Evolutionary conservation across 2,329 filamentous ascomycete species (phyloP).

Genomic region (Daldinia sp.): DNA sequence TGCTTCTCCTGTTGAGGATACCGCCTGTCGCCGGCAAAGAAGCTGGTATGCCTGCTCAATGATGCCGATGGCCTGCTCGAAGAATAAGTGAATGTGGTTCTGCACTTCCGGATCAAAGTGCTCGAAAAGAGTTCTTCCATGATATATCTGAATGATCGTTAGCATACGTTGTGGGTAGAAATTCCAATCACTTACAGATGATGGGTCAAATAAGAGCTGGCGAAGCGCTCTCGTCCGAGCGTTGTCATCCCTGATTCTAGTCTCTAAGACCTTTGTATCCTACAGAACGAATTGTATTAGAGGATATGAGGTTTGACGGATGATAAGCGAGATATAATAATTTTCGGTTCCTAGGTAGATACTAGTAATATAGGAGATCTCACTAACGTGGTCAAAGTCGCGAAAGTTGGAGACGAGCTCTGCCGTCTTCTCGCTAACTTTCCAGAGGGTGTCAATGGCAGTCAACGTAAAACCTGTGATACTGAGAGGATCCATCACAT

Average conservation of each 20-base stretch:
- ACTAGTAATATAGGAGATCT: background rate
- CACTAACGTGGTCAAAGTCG: slow-evolving; percentile 28
- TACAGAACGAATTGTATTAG: slow-evolving; percentile 1
- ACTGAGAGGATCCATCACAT: background rate
- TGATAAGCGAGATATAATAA: too few relatives aligned
- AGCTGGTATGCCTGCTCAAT: slow-evolving; percentile 25
- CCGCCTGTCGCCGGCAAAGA: slow-evolving; percentile 18
- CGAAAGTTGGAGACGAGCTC: slow-evolving; percentile 28
- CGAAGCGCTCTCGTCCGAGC: slow-evolving; percentile 19
- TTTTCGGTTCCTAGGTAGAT: background rate
- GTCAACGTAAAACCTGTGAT: background rate
- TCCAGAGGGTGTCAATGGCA: background rate
- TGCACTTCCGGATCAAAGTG: slow-evolving; percentile 20
- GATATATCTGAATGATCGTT: too few relatives aligned
- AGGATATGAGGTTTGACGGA: background rate
- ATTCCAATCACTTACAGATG: slow-evolving; percentile 21
- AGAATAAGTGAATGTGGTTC: slow-evolving; percentile 25
- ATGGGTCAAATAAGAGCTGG: slow-evolving; percentile 22
- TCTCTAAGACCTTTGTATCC: slow-evolving; percentile 24
- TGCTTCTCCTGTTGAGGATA: slow-evolving; percentile 7
- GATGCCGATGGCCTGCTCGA: slow-evolving; percentile 28
- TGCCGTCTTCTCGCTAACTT: slow-evolving; percentile 27
- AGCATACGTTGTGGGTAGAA: too few relatives aligned
- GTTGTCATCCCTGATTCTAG: slow-evolving; percentile 26
- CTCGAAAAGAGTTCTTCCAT: too few relatives aligned